These are phyloP conservation scores for Angophora floribunda DNA, from an alignment of 345 rosid species.

Conservation along the genomic window DNA sequence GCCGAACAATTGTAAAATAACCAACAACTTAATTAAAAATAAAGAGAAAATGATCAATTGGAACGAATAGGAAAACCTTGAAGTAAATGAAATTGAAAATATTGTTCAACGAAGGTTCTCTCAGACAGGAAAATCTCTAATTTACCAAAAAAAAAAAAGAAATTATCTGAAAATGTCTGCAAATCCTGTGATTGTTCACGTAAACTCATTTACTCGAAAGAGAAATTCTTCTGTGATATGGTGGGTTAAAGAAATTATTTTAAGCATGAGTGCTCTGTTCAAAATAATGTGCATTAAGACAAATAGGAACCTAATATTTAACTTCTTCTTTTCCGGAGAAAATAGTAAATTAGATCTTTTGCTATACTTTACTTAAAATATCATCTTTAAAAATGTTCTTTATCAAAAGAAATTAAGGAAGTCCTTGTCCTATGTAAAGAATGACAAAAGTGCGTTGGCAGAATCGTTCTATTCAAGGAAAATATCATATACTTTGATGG, in stretches of 20 bases:
- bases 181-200: neutral
- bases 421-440: neutral
- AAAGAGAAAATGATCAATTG: neutral
- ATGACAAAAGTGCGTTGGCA: neutral
- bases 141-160: neutral
- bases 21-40: neutral
- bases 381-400: neutral
- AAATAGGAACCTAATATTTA: neutral
- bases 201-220: neutral
- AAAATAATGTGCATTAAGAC: neutral
- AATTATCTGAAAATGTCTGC: neutral
- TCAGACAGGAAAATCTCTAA: neutral
- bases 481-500: neutral
- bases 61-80: neutral
- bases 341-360: neutral
- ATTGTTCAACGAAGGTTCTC: neutral
- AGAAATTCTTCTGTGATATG: neutral
- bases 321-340: neutral
- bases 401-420: neutral
- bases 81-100: neutral
- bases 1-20: neutral
- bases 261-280: neutral
- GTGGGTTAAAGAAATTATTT: neutral
- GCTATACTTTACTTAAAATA: neutral
- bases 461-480: neutral